phyloP scores from a whole-genome alignment of 345 rosid species.

The Rhizophora mangle region DNA sequence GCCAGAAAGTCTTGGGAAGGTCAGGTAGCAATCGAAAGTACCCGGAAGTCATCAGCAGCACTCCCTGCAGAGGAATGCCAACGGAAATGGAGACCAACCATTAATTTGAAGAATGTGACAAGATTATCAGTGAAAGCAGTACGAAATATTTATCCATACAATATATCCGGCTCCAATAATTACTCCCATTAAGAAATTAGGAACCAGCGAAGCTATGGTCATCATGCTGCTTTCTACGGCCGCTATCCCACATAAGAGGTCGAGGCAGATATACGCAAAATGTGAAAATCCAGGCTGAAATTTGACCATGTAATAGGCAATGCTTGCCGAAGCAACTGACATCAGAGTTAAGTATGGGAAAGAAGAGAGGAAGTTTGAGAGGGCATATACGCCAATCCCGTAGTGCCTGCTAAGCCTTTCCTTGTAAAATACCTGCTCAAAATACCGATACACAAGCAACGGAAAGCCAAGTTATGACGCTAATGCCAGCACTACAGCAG shows the following conservation, averaged over 20 bases:
- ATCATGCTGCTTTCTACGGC: conserved; percentile 54
- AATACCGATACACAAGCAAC: neutral
- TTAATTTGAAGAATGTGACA: neutral
- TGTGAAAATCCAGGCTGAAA: conserved; percentile 33
- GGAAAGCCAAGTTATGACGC: too few relatives aligned
- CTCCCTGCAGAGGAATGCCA: conserved; percentile 30
- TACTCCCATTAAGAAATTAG: conserved; percentile 52
- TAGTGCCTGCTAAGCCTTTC: conserved; percentile 49
- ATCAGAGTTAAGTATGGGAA: conserved; percentile 39
- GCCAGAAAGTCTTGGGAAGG: conserved; percentile 51
- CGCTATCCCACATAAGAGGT: conserved; percentile 41
- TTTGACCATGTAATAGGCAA: conserved; percentile 49
- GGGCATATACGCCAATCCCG: conserved; percentile 37
- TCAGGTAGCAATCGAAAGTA: conserved; percentile 43
- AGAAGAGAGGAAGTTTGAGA: conserved; percentile 55
- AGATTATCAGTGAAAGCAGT: neutral
- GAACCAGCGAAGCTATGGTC: conserved; percentile 53
- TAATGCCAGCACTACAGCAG: too few relatives aligned
- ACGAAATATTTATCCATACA: conserved; percentile 29
- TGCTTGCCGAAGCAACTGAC: conserved; percentile 35
- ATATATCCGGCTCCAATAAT: conserved; percentile 47
- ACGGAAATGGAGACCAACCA: neutral
- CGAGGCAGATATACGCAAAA: conserved; percentile 30
- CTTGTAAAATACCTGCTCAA: conserved; percentile 37
- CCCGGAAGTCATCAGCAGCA: conserved; percentile 50